Base-by-base conservation (phyloP, 768 basidiomycete species). In the Agaricus blazei region DNA sequence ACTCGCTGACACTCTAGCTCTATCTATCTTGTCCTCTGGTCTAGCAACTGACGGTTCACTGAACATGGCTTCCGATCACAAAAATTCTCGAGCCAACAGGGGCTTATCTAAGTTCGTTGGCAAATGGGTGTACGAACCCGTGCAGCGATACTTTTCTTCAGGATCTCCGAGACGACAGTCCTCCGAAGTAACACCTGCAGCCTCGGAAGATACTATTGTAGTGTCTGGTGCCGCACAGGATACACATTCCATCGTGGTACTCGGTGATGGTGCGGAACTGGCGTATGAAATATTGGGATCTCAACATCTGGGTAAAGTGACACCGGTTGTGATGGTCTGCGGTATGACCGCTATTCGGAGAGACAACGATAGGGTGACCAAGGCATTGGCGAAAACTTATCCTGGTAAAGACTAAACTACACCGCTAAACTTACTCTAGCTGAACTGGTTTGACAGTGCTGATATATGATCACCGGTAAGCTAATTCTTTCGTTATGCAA, bases 221-320 rank as follows among this genome's bases (percentile, higher is more conserved):
- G 28, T 1, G 26, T 28, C 31, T 7, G 28, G 26, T 34, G 31
- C 15, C 12, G 69, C 69, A 63, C 55, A 62, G 26, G 59, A 56
- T 54, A 57, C 59, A 42, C 63, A 64, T 59, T 66, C 63, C 2
- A 65, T 59, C 14, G 51, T 70, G 9, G 57, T 54, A 24, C 70
- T 76, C 38, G 65, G 70, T 19, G 76, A 77, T 59, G 77, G 78
- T n/a, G 72, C 77, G 0, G 66, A 65, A 51, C 59, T 76, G 9
- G 74, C 70, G 4, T 79, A 76, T 57, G 70, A 77, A 46, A 57
- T 78, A n/a, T 54, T 74, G 12, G 77, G 77, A n/a, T 63, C 69
- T 6, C 57, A 67, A n/a, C 64, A 73, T 57, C 53, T 71, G 7
- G 69, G 66, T 1, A 60, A 42, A 6, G 57, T 56, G 3, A 57